Evolutionary conservation across 2,329 filamentous ascomycete species (phyloP).

Genomic region (Emmonsiellopsis sp.): DNA sequence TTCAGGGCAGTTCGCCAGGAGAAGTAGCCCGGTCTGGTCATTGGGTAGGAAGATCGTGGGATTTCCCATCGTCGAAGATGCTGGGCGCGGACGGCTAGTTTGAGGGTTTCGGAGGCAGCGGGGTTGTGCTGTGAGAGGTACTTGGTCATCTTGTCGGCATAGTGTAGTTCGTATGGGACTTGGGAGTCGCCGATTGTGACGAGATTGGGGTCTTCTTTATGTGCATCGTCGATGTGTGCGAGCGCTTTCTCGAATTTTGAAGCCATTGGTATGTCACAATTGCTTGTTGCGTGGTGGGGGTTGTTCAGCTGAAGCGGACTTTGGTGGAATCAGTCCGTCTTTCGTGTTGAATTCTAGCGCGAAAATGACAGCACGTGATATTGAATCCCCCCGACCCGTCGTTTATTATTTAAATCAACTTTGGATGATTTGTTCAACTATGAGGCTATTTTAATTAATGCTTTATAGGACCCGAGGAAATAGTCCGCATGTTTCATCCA

Average conservation of each 20-base stretch:
- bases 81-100: constrained; percentile 71
- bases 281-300: neutral
- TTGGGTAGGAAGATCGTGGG: constrained; percentile 61
- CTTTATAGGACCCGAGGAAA: neutral
- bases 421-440: neutral
- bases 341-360: neutral
- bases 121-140: constrained; percentile 58
- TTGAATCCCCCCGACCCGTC: neutral
- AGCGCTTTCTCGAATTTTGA: constrained; percentile 41
- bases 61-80: constrained; percentile 83
- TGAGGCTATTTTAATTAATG: neutral
- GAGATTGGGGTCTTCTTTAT: constrained; percentile 56
- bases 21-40: constrained; percentile 66
- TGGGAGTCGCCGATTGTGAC: constrained; percentile 35
- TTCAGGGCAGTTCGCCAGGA: constrained; percentile 67
- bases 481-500: no score
- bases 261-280: constrained; percentile 15
- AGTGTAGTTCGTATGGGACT: constrained; percentile 70
- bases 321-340: neutral
- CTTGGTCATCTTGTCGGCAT: constrained; percentile 67
- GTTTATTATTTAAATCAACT: neutral
- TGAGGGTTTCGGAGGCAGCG: constrained; percentile 55
- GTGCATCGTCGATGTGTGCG: constrained; percentile 62
- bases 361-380: neutral
- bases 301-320: neutral